These are phyloP conservation scores for Penicillium polonicum DNA, from an alignment of 2,329 filamentous ascomycete species.

Conservation along the genomic window DNA sequence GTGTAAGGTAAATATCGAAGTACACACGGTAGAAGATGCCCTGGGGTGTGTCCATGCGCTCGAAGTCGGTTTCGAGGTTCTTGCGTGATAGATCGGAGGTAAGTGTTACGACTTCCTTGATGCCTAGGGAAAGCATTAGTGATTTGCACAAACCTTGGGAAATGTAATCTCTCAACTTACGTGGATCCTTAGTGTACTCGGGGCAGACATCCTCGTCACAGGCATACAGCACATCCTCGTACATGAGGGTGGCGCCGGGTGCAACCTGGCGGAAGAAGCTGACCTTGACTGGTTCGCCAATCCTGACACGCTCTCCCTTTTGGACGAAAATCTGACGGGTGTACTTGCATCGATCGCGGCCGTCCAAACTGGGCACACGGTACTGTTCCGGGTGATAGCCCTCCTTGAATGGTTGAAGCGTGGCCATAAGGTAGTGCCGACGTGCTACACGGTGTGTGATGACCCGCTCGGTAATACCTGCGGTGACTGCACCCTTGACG, in stretches of 20 bases:
- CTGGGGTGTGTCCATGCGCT: conserved; percentile 98
- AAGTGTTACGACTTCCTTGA: conserved; percentile 97
- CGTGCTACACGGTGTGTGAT: conserved; percentile 95
- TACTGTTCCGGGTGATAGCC: conserved; percentile 98
- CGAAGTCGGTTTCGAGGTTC: conserved; percentile 98
- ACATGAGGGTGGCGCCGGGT: conserved; percentile 96
- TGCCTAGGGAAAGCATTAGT: conserved; percentile 58
- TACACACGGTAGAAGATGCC: conserved; percentile 85
- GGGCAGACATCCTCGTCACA: conserved; percentile 98
- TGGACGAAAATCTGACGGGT: conserved; percentile 98
- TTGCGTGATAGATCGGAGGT: conserved; percentile 96
- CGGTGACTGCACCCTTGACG: conserved; percentile 96
- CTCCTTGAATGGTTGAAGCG: conserved; percentile 97
- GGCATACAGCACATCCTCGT: conserved; percentile 95
- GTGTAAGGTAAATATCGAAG: conserved; percentile 76
- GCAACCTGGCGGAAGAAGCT: conserved; percentile 98
- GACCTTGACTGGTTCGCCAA: conserved; percentile 97
- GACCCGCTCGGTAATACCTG: conserved; percentile 94
- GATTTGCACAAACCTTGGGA: neutral
- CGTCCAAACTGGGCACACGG: conserved; percentile 91
- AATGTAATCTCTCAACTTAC: conserved; percentile 61
- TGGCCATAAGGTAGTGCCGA: conserved; percentile 98
- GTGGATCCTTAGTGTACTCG: conserved; percentile 98
- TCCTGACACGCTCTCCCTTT: conserved; percentile 98
- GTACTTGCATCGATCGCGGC: conserved; percentile 98